Percentiles rank a stretch among this genome's conserved stretches.
These are phyloP conservation scores for Berberis thunbergii DNA, from an alignment of 164 flowering plant species.

Conservation along the genomic window DNA sequence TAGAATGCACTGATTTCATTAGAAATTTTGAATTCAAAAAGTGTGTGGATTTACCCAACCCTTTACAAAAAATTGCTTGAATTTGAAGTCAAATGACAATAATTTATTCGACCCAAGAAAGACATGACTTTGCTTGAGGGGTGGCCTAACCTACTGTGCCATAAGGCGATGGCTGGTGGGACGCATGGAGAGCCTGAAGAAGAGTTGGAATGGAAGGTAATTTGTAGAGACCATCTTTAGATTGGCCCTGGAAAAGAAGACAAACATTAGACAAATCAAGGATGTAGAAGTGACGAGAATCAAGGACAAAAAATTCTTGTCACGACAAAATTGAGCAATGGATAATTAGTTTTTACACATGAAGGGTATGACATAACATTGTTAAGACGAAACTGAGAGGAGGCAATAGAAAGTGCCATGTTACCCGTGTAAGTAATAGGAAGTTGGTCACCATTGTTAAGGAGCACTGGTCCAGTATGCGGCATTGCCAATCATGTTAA, in stretches of 20 bases:
- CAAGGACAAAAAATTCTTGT: not conserved
- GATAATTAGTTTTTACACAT: not conserved
- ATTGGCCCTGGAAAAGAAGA: not conserved
- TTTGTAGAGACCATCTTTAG: no score
- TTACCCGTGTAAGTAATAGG: not conserved
- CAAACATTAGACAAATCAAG: not conserved
- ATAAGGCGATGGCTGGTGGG: conserved; percentile 1
- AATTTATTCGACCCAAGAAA: not conserved
- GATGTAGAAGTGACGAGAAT: not conserved
- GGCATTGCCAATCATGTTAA: not conserved
- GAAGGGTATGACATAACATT: not conserved
- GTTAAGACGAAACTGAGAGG: not conserved
- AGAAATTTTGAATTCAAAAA: not conserved
- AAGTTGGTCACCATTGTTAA: conserved; percentile 1
- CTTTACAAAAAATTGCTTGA: conserved; percentile 2
- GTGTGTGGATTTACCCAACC: not conserved
- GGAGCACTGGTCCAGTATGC: not conserved
- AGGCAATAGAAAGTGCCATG: not conserved
- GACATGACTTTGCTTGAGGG: not conserved
- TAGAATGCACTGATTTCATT: not conserved
- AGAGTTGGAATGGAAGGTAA: no score
- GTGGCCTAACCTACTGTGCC: conserved; percentile 1
- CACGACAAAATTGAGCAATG: not conserved
- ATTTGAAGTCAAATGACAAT: not conserved
- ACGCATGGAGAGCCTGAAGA: no score